phyloP scores from a whole-genome alignment of 2,329 filamentous ascomycete genomes.

The Aspergillus sp. region DNA sequence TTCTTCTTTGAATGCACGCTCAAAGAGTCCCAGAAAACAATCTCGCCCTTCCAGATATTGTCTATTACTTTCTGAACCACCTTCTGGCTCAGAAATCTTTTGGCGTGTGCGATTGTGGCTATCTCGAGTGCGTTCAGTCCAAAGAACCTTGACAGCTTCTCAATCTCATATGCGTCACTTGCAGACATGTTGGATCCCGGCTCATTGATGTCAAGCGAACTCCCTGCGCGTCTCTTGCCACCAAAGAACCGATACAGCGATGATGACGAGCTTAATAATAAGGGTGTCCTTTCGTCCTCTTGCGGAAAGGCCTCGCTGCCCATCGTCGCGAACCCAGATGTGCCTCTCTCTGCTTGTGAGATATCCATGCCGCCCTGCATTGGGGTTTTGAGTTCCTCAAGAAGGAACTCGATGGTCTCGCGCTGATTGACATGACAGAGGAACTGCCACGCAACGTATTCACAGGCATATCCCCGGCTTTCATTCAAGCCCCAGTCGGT shows the following conservation, averaged over 20 bases:
- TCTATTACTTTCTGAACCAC: constrained; percentile 81
- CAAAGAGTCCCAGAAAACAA: constrained; percentile 84
- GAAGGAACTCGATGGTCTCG: constrained; percentile 60
- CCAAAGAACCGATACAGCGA: constrained; percentile 30
- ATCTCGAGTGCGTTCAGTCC: constrained; percentile 86
- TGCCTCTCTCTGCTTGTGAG: constrained; percentile 26
- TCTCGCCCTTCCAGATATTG: constrained; percentile 82
- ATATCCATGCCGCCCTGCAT: constrained; percentile 21
- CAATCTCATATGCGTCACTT: constrained; percentile 59
- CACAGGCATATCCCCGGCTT: constrained; percentile 60
- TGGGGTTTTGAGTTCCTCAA: constrained; percentile 52
- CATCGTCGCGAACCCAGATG: constrained; percentile 17
- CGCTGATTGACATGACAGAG: constrained; percentile 57
- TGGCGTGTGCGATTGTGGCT: constrained; percentile 76
- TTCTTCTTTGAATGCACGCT: constrained; percentile 72
- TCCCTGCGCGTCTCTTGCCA: constrained; percentile 39
- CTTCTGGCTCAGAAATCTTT: constrained; percentile 79
- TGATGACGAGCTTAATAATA: constrained; percentile 30
- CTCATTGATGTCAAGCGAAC: constrained; percentile 53
- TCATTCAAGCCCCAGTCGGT: constrained; percentile 60
- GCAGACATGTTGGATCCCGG: constrained; percentile 31
- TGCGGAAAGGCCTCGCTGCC: constrained; percentile 8
- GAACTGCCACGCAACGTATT: constrained; percentile 65
- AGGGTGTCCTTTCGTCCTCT: constrained; percentile 33
- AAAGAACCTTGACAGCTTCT: constrained; percentile 68